phyloP scores from a whole-genome alignment of 177 flowering plant species.

The Tripterygium wilfordii region DNA sequence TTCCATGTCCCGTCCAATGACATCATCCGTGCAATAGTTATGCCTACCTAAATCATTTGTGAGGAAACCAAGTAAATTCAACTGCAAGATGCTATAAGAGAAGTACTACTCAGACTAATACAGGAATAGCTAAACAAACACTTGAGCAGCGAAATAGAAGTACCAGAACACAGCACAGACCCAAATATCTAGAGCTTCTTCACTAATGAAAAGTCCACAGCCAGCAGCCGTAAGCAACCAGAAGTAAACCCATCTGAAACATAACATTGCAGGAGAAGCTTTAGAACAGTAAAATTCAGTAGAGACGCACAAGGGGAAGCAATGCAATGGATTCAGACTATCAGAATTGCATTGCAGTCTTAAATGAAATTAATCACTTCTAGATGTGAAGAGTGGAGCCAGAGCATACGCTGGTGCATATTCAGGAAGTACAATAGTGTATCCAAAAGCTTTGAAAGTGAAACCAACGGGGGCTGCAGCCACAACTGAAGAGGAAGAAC shows the following conservation, averaged over 20 bases:
- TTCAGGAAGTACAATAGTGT: conserved; percentile 58
- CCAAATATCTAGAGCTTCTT: conserved; percentile 94
- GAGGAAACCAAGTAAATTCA: no score
- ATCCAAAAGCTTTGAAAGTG: conserved; percentile 56
- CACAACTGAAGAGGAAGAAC: conserved; percentile 36
- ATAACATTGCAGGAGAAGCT: not conserved
- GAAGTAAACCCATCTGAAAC: conserved; percentile 85
- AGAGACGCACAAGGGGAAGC: not conserved
- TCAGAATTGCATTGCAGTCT: not conserved
- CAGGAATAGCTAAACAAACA: not conserved
- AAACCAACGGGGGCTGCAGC: conserved; percentile 44
- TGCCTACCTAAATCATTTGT: conserved; percentile 61
- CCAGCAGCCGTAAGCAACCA: conserved; percentile 98
- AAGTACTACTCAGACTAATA: not conserved
- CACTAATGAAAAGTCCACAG: conserved; percentile 85
- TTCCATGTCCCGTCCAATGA: conserved; percentile 78
- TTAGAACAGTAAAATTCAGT: not conserved
- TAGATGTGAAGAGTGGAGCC: no score
- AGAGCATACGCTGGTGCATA: conserved; percentile 85
- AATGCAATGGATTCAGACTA: no score
- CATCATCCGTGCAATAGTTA: conserved; percentile 50
- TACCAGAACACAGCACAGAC: conserved; percentile 72
- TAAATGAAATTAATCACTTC: not conserved
- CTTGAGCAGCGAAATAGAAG: conserved; percentile 47
- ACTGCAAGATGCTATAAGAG: no score